These are phyloP conservation scores for Penicillium coffeae DNA, from an alignment of 495 filamentous ascomycete genomes.

Conservation along the genomic window DNA sequence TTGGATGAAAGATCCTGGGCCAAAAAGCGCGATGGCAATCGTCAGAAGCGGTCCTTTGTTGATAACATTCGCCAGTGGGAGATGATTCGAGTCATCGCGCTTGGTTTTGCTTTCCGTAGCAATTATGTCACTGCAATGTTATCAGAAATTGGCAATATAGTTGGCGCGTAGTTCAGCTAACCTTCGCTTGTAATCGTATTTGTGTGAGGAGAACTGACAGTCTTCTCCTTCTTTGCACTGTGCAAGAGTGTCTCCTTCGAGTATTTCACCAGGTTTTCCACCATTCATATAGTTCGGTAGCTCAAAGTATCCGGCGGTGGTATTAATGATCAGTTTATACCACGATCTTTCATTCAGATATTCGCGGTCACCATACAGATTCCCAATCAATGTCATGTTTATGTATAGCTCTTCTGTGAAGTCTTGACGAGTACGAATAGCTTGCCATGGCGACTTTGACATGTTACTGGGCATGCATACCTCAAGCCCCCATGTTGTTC, in stretches of 20 bases:
- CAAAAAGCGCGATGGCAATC: conserved; percentile 28
- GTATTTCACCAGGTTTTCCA: conserved; percentile 15
- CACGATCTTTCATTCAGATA: not conserved
- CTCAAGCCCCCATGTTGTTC: conserved; percentile 8
- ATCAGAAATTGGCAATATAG: not conserved
- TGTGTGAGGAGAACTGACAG: too few relatives aligned
- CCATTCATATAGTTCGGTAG: conserved; percentile 29
- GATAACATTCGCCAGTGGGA: not conserved
- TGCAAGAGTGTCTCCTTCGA: conserved; percentile 10
- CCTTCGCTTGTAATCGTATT: too few relatives aligned
- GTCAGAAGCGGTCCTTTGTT: conserved; percentile 25
- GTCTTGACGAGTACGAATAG: conserved; percentile 25
- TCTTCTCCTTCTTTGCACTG: not conserved
- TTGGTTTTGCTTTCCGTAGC: not conserved
- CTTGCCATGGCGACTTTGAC: conserved; percentile 23
- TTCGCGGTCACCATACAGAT: not conserved
- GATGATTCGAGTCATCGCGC: not conserved
- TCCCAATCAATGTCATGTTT: not conserved
- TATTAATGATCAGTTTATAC: conserved; percentile 17
- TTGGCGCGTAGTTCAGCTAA: not conserved
- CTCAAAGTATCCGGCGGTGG: conserved; percentile 32
- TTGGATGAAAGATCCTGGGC: conserved; percentile 19
- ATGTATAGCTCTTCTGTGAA: conserved; percentile 17
- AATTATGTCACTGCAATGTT: not conserved
- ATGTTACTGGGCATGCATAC: conserved; percentile 24